These are phyloP conservation scores for Penicillium longicatenatum DNA, from an alignment of 495 filamentous ascomycete genomes.

Conservation along the genomic window DNA sequence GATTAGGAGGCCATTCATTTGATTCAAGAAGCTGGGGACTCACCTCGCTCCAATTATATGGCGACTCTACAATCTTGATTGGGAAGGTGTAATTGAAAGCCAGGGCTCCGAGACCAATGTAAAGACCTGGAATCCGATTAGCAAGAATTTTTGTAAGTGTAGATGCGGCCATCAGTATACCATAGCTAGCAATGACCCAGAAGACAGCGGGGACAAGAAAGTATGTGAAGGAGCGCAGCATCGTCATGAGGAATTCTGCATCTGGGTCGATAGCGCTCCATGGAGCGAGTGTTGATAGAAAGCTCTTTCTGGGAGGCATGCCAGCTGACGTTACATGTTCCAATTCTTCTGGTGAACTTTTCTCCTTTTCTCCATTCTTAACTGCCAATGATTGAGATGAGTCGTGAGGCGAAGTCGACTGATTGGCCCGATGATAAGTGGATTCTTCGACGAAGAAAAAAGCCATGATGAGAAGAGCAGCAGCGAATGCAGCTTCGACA, in stretches of 20 bases:
- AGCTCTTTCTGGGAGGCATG: conserved; percentile 32
- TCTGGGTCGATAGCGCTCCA: conserved; percentile 46
- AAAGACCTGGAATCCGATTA: conserved; percentile 37
- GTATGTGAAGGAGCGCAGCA: conserved; percentile 53
- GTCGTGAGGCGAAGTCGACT: not conserved
- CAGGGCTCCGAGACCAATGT: conserved; percentile 60
- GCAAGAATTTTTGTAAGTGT: no score
- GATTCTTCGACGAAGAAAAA: conserved; percentile 67
- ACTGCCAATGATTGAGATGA: not conserved
- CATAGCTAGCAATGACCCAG: conserved; percentile 58
- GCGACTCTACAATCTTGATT: conserved; percentile 52
- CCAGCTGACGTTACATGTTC: conserved; percentile 20
- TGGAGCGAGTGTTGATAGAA: conserved; percentile 44
- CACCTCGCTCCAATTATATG: conserved; percentile 57
- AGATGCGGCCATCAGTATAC: conserved; percentile 10
- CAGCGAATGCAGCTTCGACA: conserved; percentile 61
- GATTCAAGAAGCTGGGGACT: not conserved
- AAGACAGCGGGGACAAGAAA: conserved; percentile 58
- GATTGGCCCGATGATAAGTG: conserved; percentile 48
- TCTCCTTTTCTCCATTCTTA: not conserved
- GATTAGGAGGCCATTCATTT: not conserved
- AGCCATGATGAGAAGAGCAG: conserved; percentile 54
- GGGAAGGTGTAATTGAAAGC: conserved; percentile 64
- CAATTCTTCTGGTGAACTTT: conserved; percentile 3
- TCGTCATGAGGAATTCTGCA: conserved; percentile 48